Evolutionary conservation across 768 basidiomycete species (phyloP).

Genomic region (Rhodosporidiobolus odoratus): DNA sequence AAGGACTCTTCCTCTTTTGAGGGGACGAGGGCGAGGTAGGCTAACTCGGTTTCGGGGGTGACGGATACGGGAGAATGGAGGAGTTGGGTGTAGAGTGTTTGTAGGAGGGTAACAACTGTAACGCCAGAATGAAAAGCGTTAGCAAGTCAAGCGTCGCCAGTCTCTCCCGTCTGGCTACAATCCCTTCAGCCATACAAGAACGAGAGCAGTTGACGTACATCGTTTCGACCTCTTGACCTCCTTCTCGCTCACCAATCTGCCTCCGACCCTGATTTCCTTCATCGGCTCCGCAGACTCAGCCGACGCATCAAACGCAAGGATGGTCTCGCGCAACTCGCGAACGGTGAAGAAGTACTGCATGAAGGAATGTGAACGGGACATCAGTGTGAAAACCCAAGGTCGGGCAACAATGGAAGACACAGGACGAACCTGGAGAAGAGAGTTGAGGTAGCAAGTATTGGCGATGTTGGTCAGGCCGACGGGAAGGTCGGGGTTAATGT

Average conservation of each 20-base stretch:
- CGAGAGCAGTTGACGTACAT: conserved; percentile 53
- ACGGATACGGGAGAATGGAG: conserved; percentile 63
- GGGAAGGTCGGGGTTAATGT: conserved; percentile 62
- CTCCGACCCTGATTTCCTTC: conserved; percentile 75
- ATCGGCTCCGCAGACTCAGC: conserved; percentile 43
- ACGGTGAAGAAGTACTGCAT: conserved; percentile 94
- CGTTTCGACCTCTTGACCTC: conserved; percentile 79
- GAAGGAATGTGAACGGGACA: too few relatives aligned
- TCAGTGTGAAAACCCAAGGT: neutral
- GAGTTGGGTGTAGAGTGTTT: conserved; percentile 69
- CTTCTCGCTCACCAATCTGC: conserved; percentile 68
- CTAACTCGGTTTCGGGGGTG: conserved; percentile 77
- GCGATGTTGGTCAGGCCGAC: conserved; percentile 53
- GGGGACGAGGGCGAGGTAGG: conserved; percentile 84
- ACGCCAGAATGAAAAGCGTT: neutral
- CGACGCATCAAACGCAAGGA: conserved; percentile 57
- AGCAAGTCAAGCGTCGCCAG: neutral
- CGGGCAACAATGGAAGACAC: too few relatives aligned
- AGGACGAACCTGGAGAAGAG: conserved; percentile 74
- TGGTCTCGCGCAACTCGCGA: conserved; percentile 73
- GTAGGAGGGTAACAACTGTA: conserved; percentile 72
- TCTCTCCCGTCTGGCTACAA: too few relatives aligned
- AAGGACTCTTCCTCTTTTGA: conserved; percentile 73
- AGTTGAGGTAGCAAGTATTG: conserved; percentile 96
- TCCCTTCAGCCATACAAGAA: neutral